Percentiles rank a stretch among this genome's conserved stretches.
Conservation (phyloP, 441 rosid species). For the Melastoma candidum region DNA sequence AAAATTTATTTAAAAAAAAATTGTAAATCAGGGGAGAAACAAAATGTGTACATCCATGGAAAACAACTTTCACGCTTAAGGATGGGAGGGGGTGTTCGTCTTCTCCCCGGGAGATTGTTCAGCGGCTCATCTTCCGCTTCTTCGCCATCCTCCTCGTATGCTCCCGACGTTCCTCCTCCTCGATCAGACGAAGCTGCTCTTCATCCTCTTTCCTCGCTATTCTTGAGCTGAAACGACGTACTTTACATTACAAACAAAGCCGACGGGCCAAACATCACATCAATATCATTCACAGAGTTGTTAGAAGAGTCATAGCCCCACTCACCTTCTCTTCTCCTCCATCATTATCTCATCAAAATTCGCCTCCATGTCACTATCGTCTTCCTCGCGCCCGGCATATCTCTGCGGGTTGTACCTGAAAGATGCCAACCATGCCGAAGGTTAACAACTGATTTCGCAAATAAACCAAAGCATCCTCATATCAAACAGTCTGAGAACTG, state of each 20-base stretch:
- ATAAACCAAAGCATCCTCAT: not conserved
- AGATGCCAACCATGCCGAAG: not conserved
- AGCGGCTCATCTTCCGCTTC: too few relatives aligned
- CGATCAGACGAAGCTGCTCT: too few relatives aligned
- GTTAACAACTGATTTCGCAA: not conserved
- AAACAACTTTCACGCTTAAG: too few relatives aligned
- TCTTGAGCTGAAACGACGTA: constrained; percentile 40
- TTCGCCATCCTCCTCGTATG: too few relatives aligned
- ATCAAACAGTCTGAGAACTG: not conserved
- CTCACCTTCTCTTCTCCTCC: constrained; percentile 75
- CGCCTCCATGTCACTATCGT: constrained; percentile 79
- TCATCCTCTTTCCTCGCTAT: constrained; percentile 32
- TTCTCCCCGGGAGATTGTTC: too few relatives aligned
- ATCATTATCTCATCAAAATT: constrained; percentile 57
- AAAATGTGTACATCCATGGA: too few relatives aligned
- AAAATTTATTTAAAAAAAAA: too few relatives aligned
- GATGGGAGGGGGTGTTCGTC: too few relatives aligned
- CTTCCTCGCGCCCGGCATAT: constrained; percentile 34
- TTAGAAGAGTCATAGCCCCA: not conserved
- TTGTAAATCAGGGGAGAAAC: too few relatives aligned
- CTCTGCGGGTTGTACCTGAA: constrained; percentile 22
- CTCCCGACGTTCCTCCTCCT: too few relatives aligned
- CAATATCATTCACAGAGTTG: constrained; percentile 2
- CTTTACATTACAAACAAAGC: not conserved
- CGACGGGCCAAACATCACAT: not conserved